A percentile compares a stretch with the other conserved stretches of the same genome.
Evolutionary conservation across 768 basidiomycete genomes (phyloP).

Genomic region (Leccinum truebloodii): DNA sequence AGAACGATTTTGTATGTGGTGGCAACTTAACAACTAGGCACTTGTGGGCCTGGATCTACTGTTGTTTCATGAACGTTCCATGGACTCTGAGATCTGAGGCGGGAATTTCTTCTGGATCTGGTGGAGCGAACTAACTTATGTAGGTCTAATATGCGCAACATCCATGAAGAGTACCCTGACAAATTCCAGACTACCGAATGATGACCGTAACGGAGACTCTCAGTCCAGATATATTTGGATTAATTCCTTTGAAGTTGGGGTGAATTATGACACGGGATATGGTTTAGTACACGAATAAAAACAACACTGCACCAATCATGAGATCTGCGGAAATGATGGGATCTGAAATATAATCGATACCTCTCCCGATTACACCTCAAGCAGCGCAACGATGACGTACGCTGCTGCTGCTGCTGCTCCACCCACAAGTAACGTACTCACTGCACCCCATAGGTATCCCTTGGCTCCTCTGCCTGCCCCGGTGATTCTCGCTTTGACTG

Average conservation of each 20-base stretch:
- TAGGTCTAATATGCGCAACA: background rate
- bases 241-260: background rate
- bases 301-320: conserved; percentile 2
- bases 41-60: no score
- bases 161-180: background rate
- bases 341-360: background rate
- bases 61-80: background rate
- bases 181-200: conserved; percentile 11
- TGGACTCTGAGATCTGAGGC: background rate
- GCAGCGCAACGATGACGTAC: conserved; percentile 53
- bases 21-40: background rate
- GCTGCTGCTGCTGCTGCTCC: conserved; percentile 84
- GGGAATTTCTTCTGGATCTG: no score
- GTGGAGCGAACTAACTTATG: background rate
- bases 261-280: conserved; percentile 6
- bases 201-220: background rate
- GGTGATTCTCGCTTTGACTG: conserved; percentile 84
- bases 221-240: background rate
- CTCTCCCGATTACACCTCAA: conserved; percentile 36
- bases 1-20: background rate
- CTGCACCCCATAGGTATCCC: conserved; percentile 85
- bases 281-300: background rate
- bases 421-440: conserved; percentile 86
- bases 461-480: conserved; percentile 66
- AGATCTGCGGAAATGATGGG: background rate